Conservation (phyloP, 768 basidiomycete genomes). For the Lactarius deliciosus region DNA sequence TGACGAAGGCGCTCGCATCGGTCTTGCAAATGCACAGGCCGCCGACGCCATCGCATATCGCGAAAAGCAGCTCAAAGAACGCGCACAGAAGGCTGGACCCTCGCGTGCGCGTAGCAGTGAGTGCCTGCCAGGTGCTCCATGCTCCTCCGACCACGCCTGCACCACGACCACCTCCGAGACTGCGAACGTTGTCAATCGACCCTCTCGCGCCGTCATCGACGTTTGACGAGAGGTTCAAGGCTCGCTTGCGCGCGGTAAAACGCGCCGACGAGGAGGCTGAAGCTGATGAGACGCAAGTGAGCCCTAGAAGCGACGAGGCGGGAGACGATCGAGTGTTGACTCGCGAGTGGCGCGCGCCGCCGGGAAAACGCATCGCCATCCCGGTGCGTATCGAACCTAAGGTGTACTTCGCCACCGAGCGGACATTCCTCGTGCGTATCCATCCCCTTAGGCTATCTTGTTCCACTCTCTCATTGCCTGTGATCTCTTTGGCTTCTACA, state of each 20-base stretch:
- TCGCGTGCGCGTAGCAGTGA: conserved; percentile 34
- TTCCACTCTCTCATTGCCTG: neutral
- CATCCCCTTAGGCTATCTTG: neutral
- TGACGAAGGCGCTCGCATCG: conserved; percentile 81
- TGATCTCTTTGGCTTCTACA: conserved; percentile 35
- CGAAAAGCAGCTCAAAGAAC: conserved; percentile 69
- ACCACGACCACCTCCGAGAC: conserved; percentile 14
- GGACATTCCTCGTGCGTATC: conserved; percentile 83
- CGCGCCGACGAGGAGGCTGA: conserved; percentile 42
- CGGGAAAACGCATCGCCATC: conserved; percentile 87
- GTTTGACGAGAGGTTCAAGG: conserved; percentile 82
- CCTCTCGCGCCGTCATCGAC: conserved; percentile 80
- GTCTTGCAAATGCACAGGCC: conserved; percentile 69
- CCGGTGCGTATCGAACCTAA: conserved; percentile 98
- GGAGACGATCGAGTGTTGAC: conserved; percentile 57
- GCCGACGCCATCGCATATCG: conserved; percentile 86
- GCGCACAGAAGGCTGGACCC: conserved; percentile 34
- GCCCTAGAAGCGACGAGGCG: conserved; percentile 19
- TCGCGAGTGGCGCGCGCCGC: conserved; percentile 72
- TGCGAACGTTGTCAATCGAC: conserved; percentile 61
- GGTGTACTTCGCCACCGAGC: conserved; percentile 94
- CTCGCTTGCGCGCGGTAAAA: conserved; percentile 52
- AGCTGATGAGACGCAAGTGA: conserved; percentile 37
- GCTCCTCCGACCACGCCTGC: conserved; percentile 33
- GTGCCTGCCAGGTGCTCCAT: conserved; percentile 42